Conservation (phyloP, 2,329 filamentous ascomycete genomes). For the Bipolaris victoriae region DNA sequence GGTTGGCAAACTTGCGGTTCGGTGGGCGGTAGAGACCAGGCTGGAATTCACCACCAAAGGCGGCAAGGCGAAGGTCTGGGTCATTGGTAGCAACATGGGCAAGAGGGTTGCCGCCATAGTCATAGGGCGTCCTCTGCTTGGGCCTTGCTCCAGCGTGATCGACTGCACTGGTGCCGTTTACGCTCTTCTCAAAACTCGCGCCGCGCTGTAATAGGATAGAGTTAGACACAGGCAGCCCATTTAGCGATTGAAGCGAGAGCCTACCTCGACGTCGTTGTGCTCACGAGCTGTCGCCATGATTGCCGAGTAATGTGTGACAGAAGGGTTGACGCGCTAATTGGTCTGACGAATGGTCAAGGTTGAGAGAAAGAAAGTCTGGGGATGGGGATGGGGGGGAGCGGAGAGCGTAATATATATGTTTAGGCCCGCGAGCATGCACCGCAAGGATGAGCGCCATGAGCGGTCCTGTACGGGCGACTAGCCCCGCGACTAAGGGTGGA, state of each 20-base stretch:
- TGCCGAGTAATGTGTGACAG: constrained; percentile 14
- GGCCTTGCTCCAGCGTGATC: constrained; percentile 47
- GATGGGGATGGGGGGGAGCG: constrained; percentile 42
- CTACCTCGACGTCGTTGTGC: constrained; percentile 43
- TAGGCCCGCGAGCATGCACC: constrained; percentile 24
- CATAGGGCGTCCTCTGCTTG: constrained; percentile 55
- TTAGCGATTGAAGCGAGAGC: constrained; percentile 7
- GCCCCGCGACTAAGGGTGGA: constrained; percentile 28
- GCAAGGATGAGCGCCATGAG: constrained; percentile 40
- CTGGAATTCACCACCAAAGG: constrained; percentile 61
- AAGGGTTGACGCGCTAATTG: not conserved
- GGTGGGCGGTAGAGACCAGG: constrained; percentile 56
- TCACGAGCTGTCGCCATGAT: constrained; percentile 54
- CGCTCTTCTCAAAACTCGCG: constrained; percentile 32
- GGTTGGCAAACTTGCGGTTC: constrained; percentile 62
- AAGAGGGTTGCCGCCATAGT: constrained; percentile 60
- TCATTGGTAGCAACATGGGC: constrained; percentile 59
- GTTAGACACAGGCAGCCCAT: constrained; percentile 11
- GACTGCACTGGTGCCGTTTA: constrained; percentile 42
- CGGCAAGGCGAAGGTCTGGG: constrained; percentile 52
- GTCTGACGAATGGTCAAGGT: constrained; percentile 4
- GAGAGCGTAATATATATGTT: constrained; percentile 43
- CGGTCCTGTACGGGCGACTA: constrained; percentile 29
- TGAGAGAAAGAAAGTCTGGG: constrained; percentile 28
- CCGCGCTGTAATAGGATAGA: constrained; percentile 23